These are phyloP conservation scores for Aquilaria yunnanensis DNA, from an alignment of 345 rosid species.

Conservation along the genomic window DNA sequence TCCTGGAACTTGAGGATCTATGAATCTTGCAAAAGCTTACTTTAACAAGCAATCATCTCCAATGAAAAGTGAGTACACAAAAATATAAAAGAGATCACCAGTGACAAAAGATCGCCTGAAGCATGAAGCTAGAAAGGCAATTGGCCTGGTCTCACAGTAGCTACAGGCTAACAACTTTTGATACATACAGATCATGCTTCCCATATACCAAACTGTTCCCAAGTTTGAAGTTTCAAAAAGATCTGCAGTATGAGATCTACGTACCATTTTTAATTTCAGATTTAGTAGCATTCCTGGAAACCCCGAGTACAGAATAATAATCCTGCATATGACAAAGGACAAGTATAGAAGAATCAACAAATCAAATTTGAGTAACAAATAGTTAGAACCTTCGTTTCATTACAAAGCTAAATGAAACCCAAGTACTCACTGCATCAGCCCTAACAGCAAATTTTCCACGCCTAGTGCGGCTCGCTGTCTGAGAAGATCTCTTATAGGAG, in stretches of 20 bases:
- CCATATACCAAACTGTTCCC: too few species aligned
- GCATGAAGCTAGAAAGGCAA: too few species aligned
- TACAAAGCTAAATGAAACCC: constrained; percentile 8
- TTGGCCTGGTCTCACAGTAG: too few species aligned
- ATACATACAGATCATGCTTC: too few species aligned
- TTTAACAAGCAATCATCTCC: too few species aligned
- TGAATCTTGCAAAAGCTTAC: too few species aligned
- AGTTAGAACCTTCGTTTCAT: neutral
- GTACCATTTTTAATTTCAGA: constrained; percentile 92
- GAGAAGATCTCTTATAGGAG: constrained; percentile 37
- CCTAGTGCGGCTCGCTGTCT: constrained; percentile 36
- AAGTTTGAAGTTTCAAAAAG: too few species aligned
- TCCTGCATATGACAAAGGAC: constrained; percentile 44
- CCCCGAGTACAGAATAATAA: constrained; percentile 87
- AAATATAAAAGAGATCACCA: too few species aligned
- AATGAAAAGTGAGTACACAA: too few species aligned
- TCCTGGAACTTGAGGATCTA: too few species aligned
- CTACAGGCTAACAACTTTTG: too few species aligned
- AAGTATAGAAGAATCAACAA: neutral
- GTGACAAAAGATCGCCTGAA: too few species aligned
- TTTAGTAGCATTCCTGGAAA: constrained; percentile 85
- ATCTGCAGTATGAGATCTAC: constrained; percentile 8
- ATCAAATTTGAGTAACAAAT: neutral
- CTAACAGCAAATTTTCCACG: constrained; percentile 68
- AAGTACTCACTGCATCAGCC: constrained; percentile 76